Evolutionary conservation across 192 early-diverging fungal genomes (phyloP).

Genomic region (Umbelopsis ramanniana): DNA sequence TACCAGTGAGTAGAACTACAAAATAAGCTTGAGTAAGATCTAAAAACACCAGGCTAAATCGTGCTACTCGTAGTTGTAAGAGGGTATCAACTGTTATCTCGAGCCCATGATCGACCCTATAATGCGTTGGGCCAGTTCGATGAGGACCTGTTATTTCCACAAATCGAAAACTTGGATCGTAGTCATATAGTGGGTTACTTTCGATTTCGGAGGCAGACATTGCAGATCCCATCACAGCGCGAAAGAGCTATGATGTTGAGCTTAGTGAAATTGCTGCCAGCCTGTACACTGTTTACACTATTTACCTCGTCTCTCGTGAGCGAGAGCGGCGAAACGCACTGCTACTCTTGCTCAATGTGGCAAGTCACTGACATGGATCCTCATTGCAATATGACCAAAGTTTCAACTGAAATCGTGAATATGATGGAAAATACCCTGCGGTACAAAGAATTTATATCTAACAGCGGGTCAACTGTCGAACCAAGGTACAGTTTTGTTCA

Average conservation of each 20-base stretch:
- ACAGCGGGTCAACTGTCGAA: neutral
- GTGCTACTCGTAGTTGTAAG: neutral
- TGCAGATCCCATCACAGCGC: neutral
- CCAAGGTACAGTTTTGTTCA: neutral
- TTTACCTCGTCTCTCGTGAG: neutral
- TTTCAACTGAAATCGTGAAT: conserved; percentile 9
- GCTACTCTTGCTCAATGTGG: conserved; percentile 5
- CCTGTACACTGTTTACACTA: neutral
- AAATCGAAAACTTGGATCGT: neutral
- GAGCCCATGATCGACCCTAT: conserved; percentile 1
- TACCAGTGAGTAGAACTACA: neutral
- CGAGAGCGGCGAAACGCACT: neutral
- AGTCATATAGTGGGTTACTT: neutral
- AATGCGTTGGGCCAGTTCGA: conserved; percentile 4
- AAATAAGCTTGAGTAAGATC: neutral
- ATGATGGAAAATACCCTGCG: conserved; percentile 13
- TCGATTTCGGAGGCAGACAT: conserved; percentile 17
- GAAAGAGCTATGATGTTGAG: neutral
- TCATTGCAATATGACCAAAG: neutral
- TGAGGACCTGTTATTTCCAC: neutral
- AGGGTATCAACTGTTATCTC: conserved; percentile 13
- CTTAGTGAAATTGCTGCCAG: neutral
- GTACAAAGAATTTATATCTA: conserved; percentile 3
- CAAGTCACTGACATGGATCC: neutral
- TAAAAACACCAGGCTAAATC: neutral